Evolutionary conservation across 805 yeast species (phyloP).

Genomic region (Debaryomyces tyrocola): DNA sequence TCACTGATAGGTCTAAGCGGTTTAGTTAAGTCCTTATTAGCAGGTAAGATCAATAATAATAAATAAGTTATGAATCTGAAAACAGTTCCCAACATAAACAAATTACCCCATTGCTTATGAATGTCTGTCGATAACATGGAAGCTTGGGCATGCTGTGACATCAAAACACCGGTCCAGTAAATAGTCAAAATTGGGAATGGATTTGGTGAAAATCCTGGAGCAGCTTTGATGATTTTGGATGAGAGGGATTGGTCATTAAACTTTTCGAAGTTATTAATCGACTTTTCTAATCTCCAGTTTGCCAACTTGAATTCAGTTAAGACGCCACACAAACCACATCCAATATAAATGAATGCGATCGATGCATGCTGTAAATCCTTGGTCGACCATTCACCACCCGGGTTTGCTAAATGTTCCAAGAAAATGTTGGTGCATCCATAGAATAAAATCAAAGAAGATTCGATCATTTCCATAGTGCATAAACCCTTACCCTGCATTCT

Average conservation of each 20-base stretch:
- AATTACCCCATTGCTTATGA: slow-evolving; percentile 90
- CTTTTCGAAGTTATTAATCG: slow-evolving; percentile 15
- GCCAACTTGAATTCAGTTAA: slow-evolving; percentile 68
- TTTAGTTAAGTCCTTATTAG: slow-evolving; percentile 25
- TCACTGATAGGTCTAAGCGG: slow-evolving; percentile 80
- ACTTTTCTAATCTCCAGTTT: slow-evolving; percentile 53
- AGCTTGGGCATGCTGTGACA: slow-evolving; percentile 94
- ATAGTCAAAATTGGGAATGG: slow-evolving; percentile 93
- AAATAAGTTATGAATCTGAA: slow-evolving; percentile 69
- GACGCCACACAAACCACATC: slow-evolving; percentile 90
- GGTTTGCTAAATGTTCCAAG: slow-evolving; percentile 70
- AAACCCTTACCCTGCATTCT: slow-evolving; percentile 44
- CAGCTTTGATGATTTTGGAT: slow-evolving; percentile 24
- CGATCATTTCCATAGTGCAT: slow-evolving; percentile 83
- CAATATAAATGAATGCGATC: slow-evolving; percentile 57
- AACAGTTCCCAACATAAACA: slow-evolving; percentile 79
- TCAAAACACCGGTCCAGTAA: slow-evolving; percentile 93
- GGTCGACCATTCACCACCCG: slow-evolving; percentile 84
- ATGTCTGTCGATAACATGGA: slow-evolving; percentile 72
- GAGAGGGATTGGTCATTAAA: not conserved
- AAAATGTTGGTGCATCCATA: slow-evolving; percentile 91
- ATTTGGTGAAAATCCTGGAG: slow-evolving; percentile 85
- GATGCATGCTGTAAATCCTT: slow-evolving; percentile 40
- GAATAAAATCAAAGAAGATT: slow-evolving; percentile 74
- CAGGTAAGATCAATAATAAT: slow-evolving; percentile 41